phyloP scores from a whole-genome alignment of 2,329 filamentous ascomycete species.

The Dryadomyces quercus-mongolicae region DNA sequence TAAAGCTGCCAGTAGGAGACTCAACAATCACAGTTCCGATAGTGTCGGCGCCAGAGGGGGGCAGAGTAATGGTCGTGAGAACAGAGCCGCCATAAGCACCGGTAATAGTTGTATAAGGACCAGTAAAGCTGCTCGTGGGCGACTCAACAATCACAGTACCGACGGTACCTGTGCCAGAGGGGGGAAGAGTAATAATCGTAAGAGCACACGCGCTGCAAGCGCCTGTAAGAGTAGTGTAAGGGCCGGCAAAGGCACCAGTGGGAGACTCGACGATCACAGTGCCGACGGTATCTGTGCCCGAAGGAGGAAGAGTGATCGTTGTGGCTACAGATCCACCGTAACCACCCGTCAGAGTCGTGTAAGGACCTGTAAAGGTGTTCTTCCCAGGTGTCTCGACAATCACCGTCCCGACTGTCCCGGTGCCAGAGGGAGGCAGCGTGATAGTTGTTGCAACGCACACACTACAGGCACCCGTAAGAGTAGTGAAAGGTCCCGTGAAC shows the following conservation, averaged over 20 bases:
- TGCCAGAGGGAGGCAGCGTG: conserved; percentile 11
- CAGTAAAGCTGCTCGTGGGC: neutral
- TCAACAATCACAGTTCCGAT: neutral
- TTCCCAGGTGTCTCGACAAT: neutral
- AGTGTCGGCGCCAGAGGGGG: conserved; percentile 5
- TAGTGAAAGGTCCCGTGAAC: neutral
- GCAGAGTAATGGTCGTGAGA: neutral
- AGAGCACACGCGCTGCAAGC: neutral
- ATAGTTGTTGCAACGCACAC: conserved; percentile 1
- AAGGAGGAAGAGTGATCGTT: neutral
- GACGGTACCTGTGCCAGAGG: conserved; percentile 38
- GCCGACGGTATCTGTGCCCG: conserved; percentile 2
- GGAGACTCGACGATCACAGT: neutral
- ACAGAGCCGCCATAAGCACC: too few species aligned
- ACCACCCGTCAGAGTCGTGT: neutral
- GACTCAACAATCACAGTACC: conserved; percentile 1
- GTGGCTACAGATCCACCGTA: too few species aligned
- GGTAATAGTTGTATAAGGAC: conserved; percentile 1
- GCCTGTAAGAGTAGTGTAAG: conserved; percentile 4
- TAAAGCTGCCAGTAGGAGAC: neutral
- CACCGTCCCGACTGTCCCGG: conserved; percentile 17
- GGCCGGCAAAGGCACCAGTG: neutral
- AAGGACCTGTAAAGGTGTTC: neutral
- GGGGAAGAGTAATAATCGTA: conserved; percentile 1
- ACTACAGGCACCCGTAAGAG: neutral